Evolutionary conservation across 2,329 filamentous ascomycete species (phyloP), one percentile per base, ranked within the genome.

Genomic region (Fusarium lyarnte): DNA sequence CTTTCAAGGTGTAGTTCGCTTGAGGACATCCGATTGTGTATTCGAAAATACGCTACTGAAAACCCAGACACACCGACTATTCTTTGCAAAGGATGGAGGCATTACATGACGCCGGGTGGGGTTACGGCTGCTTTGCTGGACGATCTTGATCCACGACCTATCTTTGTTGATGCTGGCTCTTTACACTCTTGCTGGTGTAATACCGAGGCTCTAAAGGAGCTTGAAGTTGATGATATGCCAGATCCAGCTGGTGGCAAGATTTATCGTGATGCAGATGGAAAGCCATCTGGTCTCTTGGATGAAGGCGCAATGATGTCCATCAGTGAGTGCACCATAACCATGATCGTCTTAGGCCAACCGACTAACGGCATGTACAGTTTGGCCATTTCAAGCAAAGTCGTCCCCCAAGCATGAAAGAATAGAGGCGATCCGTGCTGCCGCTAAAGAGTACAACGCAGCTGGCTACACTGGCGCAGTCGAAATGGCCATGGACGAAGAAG

Each of bases 401-500:
- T 83, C 84, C 1, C 79, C 85, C 29, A 79, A 85, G 23, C 11
- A 62, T 5, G 85, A 89, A 42, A 84, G 84, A 42, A 83, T 85
- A 55, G 81, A 82, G 5, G 82, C 84, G 5, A 82, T 89, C 49
- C 78, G 78, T 16, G 84, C 84, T 0, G 87, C 86, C 0, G 81
- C 89, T 19, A 73, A 81, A 4, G 82, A 84, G 3, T 89, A 88
- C 72, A 85, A 84, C 66, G 78, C 81, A 0, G 85, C 83, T 5
- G 88, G 88, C 1, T 88, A 87, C 71, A 89, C 87, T 0, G 87
- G 87, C 13, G 82, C 87, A 53, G 82, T 88, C 8, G 88, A 90
- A 61, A 89, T 89, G 88, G 88, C 88, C 38, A 89, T 89, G 87
- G 87, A 89, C 63, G 87, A 89, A 47, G 85, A 83, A 41, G 84